Evolutionary conservation across 148 eudicot species (phyloP), one percentile per base, ranked within the genome.

Genomic region (Fallopia convolvulus): DNA sequence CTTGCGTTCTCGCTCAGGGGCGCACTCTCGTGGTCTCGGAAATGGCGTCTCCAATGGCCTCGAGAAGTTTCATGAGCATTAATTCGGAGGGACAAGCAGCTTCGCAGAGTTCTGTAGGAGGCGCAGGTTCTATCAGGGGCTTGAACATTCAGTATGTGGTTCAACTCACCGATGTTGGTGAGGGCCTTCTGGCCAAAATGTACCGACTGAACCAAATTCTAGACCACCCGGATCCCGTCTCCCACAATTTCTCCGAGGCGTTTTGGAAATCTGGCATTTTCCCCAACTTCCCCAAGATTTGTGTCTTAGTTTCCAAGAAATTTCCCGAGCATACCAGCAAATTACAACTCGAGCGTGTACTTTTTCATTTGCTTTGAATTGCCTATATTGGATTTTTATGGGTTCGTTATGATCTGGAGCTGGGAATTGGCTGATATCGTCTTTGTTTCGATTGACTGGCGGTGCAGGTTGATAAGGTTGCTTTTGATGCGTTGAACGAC

Each of bases 271-370:
- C 97, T 4, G 97, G 99, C 21, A 81, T 95, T 72, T 85, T 95
- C 58, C 99, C 99, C 58, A 89, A 86, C 77, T 86, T 86, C 78
- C 99, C 97, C 18, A 92, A 92, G 85, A 86, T 95, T 46, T 92
- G 97, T 77, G 78, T 88, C 50, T 86, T 95, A 78, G 91, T 92
- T 41, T 83, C 95, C 2, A 91, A 87, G 87, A 95, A 90, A 86
- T 95, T 95, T 80, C 99, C 99, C 1, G 99, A 95, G 82, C 99
- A 95, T 84, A 96, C 94, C 58, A 86, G 90, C 88, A 95, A 85
- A 78, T 80, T 95, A 61, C 96, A 89, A 79, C 92, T 95, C 50
- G 99, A 95, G 73, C 92, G 99, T 74, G 99, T 95, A 89, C 83
- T 74, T 30, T 47, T 72, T 17, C 74, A 18, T 72, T 46, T 72